Base-by-base conservation (phyloP, 1,284 basidiomycete genomes). In the Caloboletus firmus region DNA sequence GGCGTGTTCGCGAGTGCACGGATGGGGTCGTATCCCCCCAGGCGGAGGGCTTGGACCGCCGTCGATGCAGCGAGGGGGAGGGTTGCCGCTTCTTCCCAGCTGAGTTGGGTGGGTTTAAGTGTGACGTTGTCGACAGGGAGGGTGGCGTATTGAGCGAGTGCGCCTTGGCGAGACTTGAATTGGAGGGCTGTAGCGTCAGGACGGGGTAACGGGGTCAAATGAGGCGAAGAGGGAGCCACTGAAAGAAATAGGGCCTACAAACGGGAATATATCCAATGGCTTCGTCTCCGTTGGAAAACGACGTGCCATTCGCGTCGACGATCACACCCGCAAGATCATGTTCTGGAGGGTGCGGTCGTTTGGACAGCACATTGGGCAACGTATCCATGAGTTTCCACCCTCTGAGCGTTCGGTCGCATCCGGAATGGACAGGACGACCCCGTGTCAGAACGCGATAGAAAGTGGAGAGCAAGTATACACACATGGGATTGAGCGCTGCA, bases 401-500 rank as follows among this genome's bases (percentile, higher is more conserved):
- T 39, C 80, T 82, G 7, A 39, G 8, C 8, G 22, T 24, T 17
- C 36, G 13, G 22, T 30, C 22, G 5, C 24, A 22, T 17, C 5
- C 17, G 20, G 28, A 8, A 11, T 10, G 9, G 32, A 3, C 15
- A 17, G 32, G 6, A 37, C 11, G n/a, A 17, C 8, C 15, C 5
- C 24, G 11, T 28, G 35, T 47, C 20, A 48, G 47, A 30, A n/a
- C 4, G 15, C n/a, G 45, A 28, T 1, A 24, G 31, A 36, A n/a
- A 17, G 4, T 10, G 17, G 13, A 41, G n/a, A 26, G 6, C 12
- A 22, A 11, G 2, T 6, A 70, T 78, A 60, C 71, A 87, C 80
- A 84, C 74, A n/a, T n/a, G 0, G 87, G 87, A 63, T 91, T 91
- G 39, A 89, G 72, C 2, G 84, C 84, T 0, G 78, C 85, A 4